Percentiles rank a stretch among this genome's conserved stretches.
Conservation (phyloP, 2,329 filamentous ascomycete species). For the Colletotrichum sp. region DNA sequence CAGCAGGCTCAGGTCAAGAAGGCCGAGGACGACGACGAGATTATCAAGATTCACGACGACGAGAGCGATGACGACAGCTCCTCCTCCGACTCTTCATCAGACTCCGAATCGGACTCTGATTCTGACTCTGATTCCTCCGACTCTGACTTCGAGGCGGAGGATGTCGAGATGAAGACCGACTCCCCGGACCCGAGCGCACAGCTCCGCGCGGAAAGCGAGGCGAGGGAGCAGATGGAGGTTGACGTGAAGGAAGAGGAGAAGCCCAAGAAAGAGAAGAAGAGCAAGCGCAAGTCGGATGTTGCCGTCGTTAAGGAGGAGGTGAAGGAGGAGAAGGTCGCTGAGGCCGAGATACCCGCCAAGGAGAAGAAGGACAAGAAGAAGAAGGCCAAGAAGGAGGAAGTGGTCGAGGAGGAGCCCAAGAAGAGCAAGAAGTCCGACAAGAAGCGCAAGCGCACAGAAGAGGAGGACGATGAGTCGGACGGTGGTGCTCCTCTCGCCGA, state of each 20-base stretch:
- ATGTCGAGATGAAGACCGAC: conserved; percentile 26
- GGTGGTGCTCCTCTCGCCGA: conserved; percentile 16
- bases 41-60: conserved; percentile 21
- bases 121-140: conserved; percentile 8
- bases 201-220: conserved; percentile 22
- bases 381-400: conserved; percentile 10
- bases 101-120: conserved; percentile 3
- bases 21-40: conserved; percentile 10
- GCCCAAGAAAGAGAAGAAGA: conserved; percentile 34
- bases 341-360: conserved; percentile 22
- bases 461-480: conserved; percentile 21
- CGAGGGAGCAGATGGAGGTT: conserved; percentile 30
- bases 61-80: conserved; percentile 24
- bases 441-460: conserved; percentile 26
- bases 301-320: conserved; percentile 29
- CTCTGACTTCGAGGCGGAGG: conserved; percentile 23
- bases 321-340: conserved; percentile 4
- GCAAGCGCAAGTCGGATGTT: conserved; percentile 15
- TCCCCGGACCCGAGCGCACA: conserved; percentile 19
- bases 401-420: conserved; percentile 1
- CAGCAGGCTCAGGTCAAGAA: conserved; percentile 21
- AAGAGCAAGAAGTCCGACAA: conserved; percentile 29
- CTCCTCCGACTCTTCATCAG: conserved; percentile 25
- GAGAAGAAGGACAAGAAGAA: conserved; percentile 26
- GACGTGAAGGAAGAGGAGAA: conserved; percentile 23